Evolutionary conservation across 768 basidiomycete species (phyloP).

Genomic region (Pulveroboletus sp.): DNA sequence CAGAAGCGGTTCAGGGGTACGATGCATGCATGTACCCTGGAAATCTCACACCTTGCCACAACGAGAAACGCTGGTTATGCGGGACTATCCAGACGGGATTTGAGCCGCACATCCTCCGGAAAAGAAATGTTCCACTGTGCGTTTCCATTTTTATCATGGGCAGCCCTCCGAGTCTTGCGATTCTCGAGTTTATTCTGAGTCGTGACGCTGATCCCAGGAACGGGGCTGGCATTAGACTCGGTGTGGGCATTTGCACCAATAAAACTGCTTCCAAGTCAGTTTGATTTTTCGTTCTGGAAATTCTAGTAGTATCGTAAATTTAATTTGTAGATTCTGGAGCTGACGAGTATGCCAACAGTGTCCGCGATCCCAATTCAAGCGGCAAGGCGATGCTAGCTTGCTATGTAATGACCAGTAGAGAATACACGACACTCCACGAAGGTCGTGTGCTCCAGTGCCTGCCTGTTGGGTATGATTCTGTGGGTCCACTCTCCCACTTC

Average conservation of each 20-base stretch:
- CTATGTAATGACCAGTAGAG: slow-evolving; percentile 17
- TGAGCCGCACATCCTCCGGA: slow-evolving; percentile 18
- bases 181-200: slow-evolving; percentile 7
- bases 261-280: slow-evolving; percentile 22
- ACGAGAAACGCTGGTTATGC: slow-evolving; percentile 14
- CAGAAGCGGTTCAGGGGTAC: slow-evolving; percentile 25
- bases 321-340: slow-evolving; percentile 14
- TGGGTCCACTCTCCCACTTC: slow-evolving; percentile 4
- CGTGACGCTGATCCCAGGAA: too few relatives aligned
- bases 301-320: not conserved
- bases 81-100: slow-evolving; percentile 24
- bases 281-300: not conserved
- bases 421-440: slow-evolving; percentile 5
- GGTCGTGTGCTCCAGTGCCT: slow-evolving; percentile 10
- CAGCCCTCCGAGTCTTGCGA: too few relatives aligned
- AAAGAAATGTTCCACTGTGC: slow-evolving; percentile 11
- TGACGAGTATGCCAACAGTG: slow-evolving; percentile 12
- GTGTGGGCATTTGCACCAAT: slow-evolving; percentile 25
- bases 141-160: not conserved
- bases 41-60: slow-evolving; percentile 14
- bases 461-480: slow-evolving; percentile 20
- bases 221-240: slow-evolving; percentile 19
- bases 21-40: slow-evolving; percentile 18
- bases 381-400: slow-evolving; percentile 22
- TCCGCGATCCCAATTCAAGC: slow-evolving; percentile 4